phyloP scores from a whole-genome alignment of 139 green algal species.

The Desmodesmus armatus region DNA sequence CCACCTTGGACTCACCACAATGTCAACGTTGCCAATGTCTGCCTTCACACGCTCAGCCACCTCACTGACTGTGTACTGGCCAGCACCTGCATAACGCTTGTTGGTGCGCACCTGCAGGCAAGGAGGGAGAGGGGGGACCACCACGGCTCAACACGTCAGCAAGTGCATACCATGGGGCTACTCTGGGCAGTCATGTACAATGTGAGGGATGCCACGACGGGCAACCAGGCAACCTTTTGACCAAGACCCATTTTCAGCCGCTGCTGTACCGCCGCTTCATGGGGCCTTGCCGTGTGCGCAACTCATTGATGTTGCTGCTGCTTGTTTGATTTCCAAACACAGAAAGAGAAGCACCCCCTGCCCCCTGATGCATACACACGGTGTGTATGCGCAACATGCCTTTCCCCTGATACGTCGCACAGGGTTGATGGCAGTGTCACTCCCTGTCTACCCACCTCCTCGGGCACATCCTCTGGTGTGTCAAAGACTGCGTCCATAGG shows the following conservation, averaged over 20 bases:
- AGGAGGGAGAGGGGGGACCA: background rate
- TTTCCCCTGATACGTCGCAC: too few species aligned
- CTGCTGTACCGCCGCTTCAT: background rate
- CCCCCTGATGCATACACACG: too few species aligned
- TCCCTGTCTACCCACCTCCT: slow-evolving; percentile 95
- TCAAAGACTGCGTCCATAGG: slow-evolving; percentile 99
- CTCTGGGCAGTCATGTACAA: too few species aligned
- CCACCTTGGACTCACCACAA: slow-evolving; percentile 87
- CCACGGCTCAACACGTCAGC: background rate
- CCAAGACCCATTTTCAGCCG: background rate
- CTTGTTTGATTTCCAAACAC: background rate
- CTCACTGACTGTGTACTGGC: slow-evolving; percentile 92
- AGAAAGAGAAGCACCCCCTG: too few species aligned
- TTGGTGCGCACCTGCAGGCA: slow-evolving; percentile 82
- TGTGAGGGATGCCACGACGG: too few species aligned
- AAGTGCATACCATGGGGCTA: too few species aligned
- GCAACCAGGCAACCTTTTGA: too few species aligned
- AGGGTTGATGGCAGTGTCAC: too few species aligned
- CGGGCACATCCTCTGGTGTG: slow-evolving; percentile 93
- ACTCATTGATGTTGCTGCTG: background rate
- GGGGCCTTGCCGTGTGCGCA: background rate
- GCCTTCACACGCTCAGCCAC: slow-evolving; percentile 81
- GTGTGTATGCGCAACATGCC: too few species aligned
- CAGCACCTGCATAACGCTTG: slow-evolving; percentile 95
- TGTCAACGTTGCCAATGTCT: slow-evolving; percentile 95